Conservation (phyloP, 768 basidiomycete genomes). For the Lentinula sp. region DNA sequence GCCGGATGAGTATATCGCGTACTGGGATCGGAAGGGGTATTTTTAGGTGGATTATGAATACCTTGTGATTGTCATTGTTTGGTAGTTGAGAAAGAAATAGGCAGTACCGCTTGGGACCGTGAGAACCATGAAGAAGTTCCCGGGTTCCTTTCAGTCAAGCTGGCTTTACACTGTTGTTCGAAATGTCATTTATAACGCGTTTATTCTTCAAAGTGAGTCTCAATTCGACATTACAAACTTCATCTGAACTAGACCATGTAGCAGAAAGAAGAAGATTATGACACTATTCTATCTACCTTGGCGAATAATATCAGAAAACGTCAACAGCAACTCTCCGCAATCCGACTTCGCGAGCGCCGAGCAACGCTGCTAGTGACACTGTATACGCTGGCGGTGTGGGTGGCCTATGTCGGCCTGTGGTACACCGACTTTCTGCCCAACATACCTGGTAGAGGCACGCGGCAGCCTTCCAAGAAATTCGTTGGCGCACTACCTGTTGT, state of each 20-base stretch:
- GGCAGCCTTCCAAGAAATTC: constrained; percentile 31
- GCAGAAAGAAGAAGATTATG: constrained; percentile 69
- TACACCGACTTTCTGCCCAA: constrained; percentile 54
- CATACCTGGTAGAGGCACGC: constrained; percentile 23
- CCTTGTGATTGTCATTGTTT: too few species aligned
- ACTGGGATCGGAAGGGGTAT: constrained; percentile 1
- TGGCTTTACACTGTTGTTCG: background rate
- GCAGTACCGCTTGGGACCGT: too few species aligned
- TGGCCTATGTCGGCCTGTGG: constrained; percentile 68
- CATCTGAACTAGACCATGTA: constrained; percentile 13
- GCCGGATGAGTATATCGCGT: background rate
- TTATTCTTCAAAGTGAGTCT: constrained; percentile 24
- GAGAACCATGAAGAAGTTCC: too few species aligned
- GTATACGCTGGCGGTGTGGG: constrained; percentile 73
- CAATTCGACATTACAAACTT: background rate
- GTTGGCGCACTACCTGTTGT: constrained; percentile 53
- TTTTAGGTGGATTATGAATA: background rate
- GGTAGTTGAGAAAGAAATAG: too few species aligned
- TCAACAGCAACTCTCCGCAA: constrained; percentile 70
- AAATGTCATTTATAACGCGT: constrained; percentile 22
- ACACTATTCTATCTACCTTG: constrained; percentile 62
- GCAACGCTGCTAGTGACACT: constrained; percentile 72
- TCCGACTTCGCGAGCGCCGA: constrained; percentile 79
- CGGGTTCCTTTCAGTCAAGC: background rate
- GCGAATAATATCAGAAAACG: constrained; percentile 67